phyloP scores from a whole-genome alignment of 331 rosid species.

The Quercus lobata region DNA sequence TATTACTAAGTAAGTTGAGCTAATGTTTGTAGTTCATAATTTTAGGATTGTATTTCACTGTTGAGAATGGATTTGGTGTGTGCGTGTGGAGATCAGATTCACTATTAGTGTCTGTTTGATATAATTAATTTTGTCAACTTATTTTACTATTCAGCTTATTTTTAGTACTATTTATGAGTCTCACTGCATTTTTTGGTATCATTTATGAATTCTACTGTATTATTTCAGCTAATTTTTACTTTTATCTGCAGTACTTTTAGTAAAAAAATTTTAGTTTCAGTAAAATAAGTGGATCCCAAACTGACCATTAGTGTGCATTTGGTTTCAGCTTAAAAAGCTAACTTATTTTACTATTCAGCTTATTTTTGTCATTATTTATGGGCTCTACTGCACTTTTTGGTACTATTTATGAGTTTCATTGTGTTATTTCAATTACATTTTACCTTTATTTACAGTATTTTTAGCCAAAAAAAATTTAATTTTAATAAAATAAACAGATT shows the following conservation, averaged over 20 bases:
- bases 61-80: not conserved
- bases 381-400: accelerated
- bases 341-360: too few relatives aligned
- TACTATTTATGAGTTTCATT: too few relatives aligned
- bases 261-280: accelerated
- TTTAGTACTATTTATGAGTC: accelerated
- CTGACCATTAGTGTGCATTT: too few relatives aligned
- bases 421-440: too few relatives aligned
- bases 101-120: too few relatives aligned
- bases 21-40: not conserved
- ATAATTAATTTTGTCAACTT: too few relatives aligned
- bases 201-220: too few relatives aligned
- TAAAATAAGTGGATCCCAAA: too few relatives aligned
- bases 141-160: too few relatives aligned
- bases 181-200: accelerated
- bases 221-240: accelerated
- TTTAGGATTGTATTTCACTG: not conserved
- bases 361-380: too few relatives aligned
- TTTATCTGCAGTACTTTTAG: accelerated
- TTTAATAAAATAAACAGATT: accelerated
- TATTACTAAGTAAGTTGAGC: not conserved
- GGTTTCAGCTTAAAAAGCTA: accelerated
- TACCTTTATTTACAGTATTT: too few relatives aligned
- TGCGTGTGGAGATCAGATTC: not conserved
- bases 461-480: not conserved